These are phyloP conservation scores for Podaxis carcinomalis DNA, from an alignment of 768 basidiomycete species.

Conservation along the genomic window DNA sequence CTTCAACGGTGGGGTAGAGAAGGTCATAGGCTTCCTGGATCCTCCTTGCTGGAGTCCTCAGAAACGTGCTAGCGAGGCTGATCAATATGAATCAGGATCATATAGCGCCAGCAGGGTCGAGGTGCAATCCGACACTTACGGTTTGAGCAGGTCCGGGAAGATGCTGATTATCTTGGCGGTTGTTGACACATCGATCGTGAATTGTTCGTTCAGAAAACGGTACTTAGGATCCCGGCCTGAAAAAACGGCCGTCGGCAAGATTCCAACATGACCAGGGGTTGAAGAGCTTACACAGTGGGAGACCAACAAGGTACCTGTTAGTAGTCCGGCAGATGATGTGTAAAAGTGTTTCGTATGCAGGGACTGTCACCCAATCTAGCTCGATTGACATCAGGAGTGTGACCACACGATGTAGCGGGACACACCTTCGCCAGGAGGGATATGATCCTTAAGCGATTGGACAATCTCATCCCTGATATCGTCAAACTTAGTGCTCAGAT, in stretches of 20 bases:
- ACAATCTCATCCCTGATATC: conserved; percentile 42
- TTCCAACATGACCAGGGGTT: neutral
- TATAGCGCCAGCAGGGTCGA: neutral
- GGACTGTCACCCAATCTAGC: conserved; percentile 30
- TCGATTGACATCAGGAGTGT: neutral
- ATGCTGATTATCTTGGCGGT: conserved; percentile 23
- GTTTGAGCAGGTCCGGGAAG: conserved; percentile 34
- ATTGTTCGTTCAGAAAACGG: conserved; percentile 24
- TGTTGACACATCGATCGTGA: conserved; percentile 26
- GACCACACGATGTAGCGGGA: neutral
- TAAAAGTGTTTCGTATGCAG: conserved; percentile 22
- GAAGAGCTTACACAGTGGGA: conserved; percentile 8
- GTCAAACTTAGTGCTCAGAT: conserved; percentile 24
- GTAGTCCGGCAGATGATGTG: conserved; percentile 32
- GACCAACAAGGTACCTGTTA: conserved; percentile 27
- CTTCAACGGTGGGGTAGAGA: conserved; percentile 13
- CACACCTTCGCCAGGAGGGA: neutral
- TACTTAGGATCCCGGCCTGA: conserved; percentile 33
- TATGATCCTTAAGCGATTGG: conserved; percentile 30
- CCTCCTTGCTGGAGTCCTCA: conserved; percentile 10
- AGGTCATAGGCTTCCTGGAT: conserved; percentile 2
- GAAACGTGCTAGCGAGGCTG: conserved; percentile 1
- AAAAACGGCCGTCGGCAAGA: neutral
- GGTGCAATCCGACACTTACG: conserved; percentile 23
- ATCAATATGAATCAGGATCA: neutral